Base-by-base conservation (phyloP, 1,139 yeast species). In the Cylindricascospora bacillispora region DNA sequence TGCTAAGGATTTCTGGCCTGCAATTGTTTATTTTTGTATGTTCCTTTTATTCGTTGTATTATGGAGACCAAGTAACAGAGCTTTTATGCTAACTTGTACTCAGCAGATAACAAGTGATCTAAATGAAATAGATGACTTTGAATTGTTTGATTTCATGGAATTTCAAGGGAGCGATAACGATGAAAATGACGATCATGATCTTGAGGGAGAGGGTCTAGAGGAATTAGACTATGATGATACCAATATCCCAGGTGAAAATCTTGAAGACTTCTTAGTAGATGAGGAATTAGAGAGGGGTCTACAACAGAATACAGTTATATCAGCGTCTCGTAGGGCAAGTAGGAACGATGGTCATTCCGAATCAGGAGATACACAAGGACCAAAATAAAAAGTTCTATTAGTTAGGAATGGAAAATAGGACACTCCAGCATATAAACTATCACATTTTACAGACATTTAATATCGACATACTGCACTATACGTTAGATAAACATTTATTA, bases 11-110 rank as follows among this genome's bases (percentile, higher is more conserved):
- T 89, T 92, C 57, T 83, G 95, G 94, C 93, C 95, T 20, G 75
- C 92, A 37, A 68, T 81, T 26, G 76, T 85, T 15, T 86, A 82
- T 57, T 82, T 79, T 51, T 56, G 75, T 26, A 85, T 83, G 27
- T 85, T 86, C 54, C 67, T 79, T 52, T 72, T 86, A 7, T 66
- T 86, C 43, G 82, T 93, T 10, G 73, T 82, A 64, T 70, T 86
- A 41, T 86, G 97, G 95, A 73, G 97, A 56, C 97, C 97, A 26
- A 85, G 95, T 1, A 92, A 80, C 46, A 82, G 93, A 28, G 82
- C 93, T 42, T 77, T 85, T 46, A 74, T 92, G 69, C 70, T 86
- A 52, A 95, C 95, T 14, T 85, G 85, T 45, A 81, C 94, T 4
- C 82, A 81, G 32, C 95, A 86, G 58, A 61, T 86, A 31, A 78